Percentiles rank a stretch among this genome's conserved stretches.
phyloP scores from a whole-genome alignment of 2,329 filamentous ascomycete genomes.

The Fusarium austroafricanum region DNA sequence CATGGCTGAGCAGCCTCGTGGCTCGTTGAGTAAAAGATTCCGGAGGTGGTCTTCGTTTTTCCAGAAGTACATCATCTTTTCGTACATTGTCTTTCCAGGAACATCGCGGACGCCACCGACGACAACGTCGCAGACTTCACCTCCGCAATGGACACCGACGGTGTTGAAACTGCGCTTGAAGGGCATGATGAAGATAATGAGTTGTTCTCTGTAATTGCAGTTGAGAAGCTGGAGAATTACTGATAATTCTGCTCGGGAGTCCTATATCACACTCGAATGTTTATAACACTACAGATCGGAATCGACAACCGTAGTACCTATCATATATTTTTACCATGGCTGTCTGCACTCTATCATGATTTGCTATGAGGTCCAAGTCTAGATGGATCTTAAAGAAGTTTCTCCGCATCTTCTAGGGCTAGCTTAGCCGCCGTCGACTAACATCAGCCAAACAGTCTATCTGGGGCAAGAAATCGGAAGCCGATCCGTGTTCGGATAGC shows the following conservation, averaged over 20 bases:
- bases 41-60: conserved; percentile 28
- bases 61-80: conserved; percentile 35
- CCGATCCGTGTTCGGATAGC: background rate
- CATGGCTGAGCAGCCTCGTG: conserved; percentile 31
- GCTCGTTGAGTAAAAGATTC: conserved; percentile 33
- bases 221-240: too few relatives aligned
- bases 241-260: too few relatives aligned
- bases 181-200: conserved; percentile 6
- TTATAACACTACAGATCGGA: background rate
- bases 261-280: too few relatives aligned
- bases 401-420: background rate
- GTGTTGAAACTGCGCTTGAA: conserved; percentile 37
- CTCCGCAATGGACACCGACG: conserved; percentile 33
- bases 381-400: background rate
- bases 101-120: conserved; percentile 35
- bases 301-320: background rate
- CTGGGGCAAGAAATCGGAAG: too few relatives aligned
- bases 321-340: background rate
- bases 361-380: background rate
- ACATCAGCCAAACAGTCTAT: too few relatives aligned
- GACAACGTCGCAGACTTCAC: conserved; percentile 38
- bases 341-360: background rate
- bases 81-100: conserved; percentile 32
- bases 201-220: too few relatives aligned
- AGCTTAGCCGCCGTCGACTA: background rate